Evolutionary conservation across 192 early-diverging fungal genomes (phyloP), one percentile per base, ranked within the genome.

Genomic region (Cladochytrium replicatum): DNA sequence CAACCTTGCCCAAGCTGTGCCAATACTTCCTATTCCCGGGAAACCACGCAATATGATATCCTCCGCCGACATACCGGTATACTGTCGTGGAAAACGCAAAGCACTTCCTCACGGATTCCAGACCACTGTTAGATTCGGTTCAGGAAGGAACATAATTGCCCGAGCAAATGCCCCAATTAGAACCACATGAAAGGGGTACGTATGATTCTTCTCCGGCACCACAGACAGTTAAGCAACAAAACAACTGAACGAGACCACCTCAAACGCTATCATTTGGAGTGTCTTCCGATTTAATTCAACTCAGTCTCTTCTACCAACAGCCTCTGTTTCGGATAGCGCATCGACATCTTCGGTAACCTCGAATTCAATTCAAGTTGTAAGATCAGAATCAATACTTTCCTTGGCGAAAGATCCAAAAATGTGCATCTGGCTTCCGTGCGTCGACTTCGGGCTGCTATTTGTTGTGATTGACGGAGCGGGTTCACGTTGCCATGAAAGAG

Each of bases 41-140:
- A 75, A 75, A 53, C 70, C 69, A 6, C 13, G 17, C 13, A 30
- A 40, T 15, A 59, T 75, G 22, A 31, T 37, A 13, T 67, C 56
- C 22, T 69, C 73, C 2, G 27, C 30, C 15, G 69, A 75, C 29
- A 29, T 13, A n/a, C 66, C 68, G 17, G 58, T 75, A 2, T 57
- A 72, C 50, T 41, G 6, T 29, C 6, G 50, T 26, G 38, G 40
- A 7, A 24, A 53, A 11, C 63, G 63, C 50, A 69, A 73, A 41
- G 57, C 56, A 6, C 53, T 67, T 2, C 59, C 63, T 6, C 63
- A 46, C 11, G 23, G 13, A 2, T 72, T 57, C 41, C 29, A 47
- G 11, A 39, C 41, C 5, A 64, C 73, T 22, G 21, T 37, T 2
- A 58, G 69, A 17, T 59, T 52, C 40, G 61, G 45, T 7, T 59